Conservation (phyloP, 768 basidiomycete genomes). For the Mycena epipterygia region DNA sequence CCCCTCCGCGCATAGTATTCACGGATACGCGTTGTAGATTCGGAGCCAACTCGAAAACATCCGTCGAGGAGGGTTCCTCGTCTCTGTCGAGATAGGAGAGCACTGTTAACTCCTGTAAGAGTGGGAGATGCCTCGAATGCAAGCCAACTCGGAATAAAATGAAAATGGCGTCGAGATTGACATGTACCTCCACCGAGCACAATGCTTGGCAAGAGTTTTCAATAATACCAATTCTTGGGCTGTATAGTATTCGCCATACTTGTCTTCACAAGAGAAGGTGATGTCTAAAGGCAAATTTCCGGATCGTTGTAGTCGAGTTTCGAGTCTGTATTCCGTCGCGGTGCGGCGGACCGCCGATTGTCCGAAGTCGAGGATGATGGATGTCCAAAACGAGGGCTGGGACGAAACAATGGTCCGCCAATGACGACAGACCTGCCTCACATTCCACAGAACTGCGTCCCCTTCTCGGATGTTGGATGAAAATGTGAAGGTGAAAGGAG, state of each 20-base stretch:
- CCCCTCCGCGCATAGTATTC: not conserved
- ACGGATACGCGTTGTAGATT: not conserved
- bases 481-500: constrained; percentile 5
- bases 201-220: not conserved
- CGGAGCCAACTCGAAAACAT: constrained; percentile 2
- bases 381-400: constrained; percentile 14
- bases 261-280: not conserved
- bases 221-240: not conserved
- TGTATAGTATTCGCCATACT: not conserved
- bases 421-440: constrained; percentile 12
- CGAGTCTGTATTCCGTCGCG: not conserved
- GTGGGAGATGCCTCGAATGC: constrained; percentile 1
- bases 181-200: constrained; percentile 4
- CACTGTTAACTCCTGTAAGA: constrained; percentile 1
- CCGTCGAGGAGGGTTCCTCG: not conserved
- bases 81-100: too few species aligned
- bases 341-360: too few species aligned
- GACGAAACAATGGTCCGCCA: constrained; percentile 5
- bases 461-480: too few species aligned
- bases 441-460: constrained; percentile 1
- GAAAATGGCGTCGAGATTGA: not conserved
- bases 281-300: not conserved
- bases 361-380: not conserved
- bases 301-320: constrained; percentile 9
- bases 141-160: not conserved